Evolutionary conservation across 2,329 filamentous ascomycete genomes (phyloP).

Genomic region (Pseudonectria foliicola): DNA sequence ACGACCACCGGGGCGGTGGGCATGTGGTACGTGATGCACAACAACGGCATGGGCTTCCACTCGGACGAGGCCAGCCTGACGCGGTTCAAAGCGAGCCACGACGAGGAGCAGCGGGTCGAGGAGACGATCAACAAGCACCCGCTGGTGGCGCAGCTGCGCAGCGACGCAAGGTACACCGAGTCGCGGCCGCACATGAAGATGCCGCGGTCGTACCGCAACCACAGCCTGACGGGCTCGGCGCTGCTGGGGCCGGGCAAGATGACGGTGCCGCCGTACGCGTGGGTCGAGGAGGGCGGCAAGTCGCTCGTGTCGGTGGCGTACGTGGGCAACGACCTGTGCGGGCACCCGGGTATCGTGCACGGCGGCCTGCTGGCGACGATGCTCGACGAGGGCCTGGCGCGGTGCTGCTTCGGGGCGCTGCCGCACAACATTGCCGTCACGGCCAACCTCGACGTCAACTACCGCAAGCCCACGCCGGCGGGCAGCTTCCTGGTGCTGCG

Average conservation of each 20-base stretch:
- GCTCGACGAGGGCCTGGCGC: constrained; percentile 80
- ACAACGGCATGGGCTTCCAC: constrained; percentile 32
- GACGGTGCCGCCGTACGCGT: constrained; percentile 73
- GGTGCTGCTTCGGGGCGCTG: constrained; percentile 81
- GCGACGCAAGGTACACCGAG: constrained; percentile 60
- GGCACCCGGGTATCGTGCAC: constrained; percentile 85
- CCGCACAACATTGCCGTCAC: constrained; percentile 83
- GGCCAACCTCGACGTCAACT: constrained; percentile 76
- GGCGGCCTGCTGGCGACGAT: constrained; percentile 88
- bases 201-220: constrained; percentile 57
- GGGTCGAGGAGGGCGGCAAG: constrained; percentile 63
- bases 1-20: constrained; percentile 25
- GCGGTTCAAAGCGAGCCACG: constrained; percentile 53
- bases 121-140: constrained; percentile 69
- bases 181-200: constrained; percentile 84
- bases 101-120: constrained; percentile 55
- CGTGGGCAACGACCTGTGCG: constrained; percentile 73
- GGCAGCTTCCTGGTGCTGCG: constrained; percentile 69
- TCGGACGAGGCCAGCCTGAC: constrained; percentile 65
- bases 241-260: constrained; percentile 70
- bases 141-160: constrained; percentile 61
- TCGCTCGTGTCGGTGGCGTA: constrained; percentile 66
- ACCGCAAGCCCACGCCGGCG: constrained; percentile 72
- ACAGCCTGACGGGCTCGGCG: constrained; percentile 77
- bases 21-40: constrained; percentile 30